Conservation (phyloP, 1,139 yeast species). For the Hansenula lynferdii region DNA sequence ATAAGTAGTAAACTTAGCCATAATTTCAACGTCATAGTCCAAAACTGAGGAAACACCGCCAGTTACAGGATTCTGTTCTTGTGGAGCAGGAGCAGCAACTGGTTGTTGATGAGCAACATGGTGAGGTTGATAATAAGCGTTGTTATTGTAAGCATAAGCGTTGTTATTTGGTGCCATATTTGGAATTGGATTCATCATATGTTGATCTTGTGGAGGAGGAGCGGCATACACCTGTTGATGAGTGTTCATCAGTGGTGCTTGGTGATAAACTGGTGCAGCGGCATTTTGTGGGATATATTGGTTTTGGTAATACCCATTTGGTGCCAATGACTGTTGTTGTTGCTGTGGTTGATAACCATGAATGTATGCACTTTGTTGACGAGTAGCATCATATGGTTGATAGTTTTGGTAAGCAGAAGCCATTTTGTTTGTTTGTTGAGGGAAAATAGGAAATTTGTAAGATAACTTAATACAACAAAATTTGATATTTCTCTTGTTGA, state of each 20-base stretch:
- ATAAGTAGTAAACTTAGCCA: conserved; percentile 73
- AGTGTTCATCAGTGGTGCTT: conserved; percentile 2
- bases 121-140: conserved; percentile 2
- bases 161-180: conserved; percentile 1
- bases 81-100: too few relatives aligned
- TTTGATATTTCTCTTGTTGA: neutral
- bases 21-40: conserved; percentile 71
- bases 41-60: conserved; percentile 78
- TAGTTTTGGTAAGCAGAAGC: conserved; percentile 8
- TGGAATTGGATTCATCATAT: too few relatives aligned
- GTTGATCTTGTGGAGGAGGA: conserved; percentile 4
- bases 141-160: conserved; percentile 1
- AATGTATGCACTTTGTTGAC: conserved; percentile 2
- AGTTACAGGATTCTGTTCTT: conserved; percentile 28
- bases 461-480: conserved; percentile 3
- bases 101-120: conserved; percentile 3
- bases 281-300: neutral
- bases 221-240: conserved; percentile 4
- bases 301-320: conserved; percentile 1
- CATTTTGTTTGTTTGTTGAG: conserved; percentile 2
- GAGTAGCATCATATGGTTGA: conserved; percentile 7
- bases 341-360: conserved; percentile 1
- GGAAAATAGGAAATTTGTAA: neutral
- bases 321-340: neutral
- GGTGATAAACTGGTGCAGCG: conserved; percentile 1